A percentile compares a stretch with the other conserved stretches of the same genome.
These are phyloP conservation scores for Moesziomyces sp. DNA, from an alignment of 1,284 basidiomycete genomes.

Conservation along the genomic window DNA sequence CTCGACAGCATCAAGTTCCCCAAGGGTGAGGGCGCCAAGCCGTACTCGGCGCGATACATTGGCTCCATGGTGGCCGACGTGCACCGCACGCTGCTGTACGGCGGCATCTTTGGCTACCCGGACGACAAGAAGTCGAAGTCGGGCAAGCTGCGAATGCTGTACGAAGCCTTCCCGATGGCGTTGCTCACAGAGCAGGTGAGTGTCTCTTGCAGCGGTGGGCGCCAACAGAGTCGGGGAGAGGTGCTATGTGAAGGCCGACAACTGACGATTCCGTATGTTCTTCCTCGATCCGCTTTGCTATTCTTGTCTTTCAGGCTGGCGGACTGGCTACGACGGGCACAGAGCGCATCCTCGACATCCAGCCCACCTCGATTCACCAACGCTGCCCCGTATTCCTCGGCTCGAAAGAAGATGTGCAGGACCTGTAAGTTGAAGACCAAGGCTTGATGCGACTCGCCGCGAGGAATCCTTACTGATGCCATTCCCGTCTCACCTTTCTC, in stretches of 20 bases:
- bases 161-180: constrained; percentile 99
- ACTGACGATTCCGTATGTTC: neutral
- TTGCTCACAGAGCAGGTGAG: constrained; percentile 85
- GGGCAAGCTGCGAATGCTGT: constrained; percentile 93
- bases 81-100: constrained; percentile 94
- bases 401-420: constrained; percentile 90
- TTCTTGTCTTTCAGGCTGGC: constrained; percentile 76
- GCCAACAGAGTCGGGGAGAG: too few relatives aligned
- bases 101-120: constrained; percentile 98
- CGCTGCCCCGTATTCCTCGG: constrained; percentile 94
- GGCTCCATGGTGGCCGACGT: constrained; percentile 98
- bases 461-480: neutral
- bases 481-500: too few relatives aligned
- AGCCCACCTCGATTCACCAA: constrained; percentile 89
- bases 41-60: constrained; percentile 80
- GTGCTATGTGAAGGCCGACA: too few relatives aligned
- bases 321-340: constrained; percentile 95
- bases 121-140: constrained; percentile 96
- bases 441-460: neutral
- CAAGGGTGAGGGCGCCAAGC: constrained; percentile 65
- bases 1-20: constrained; percentile 90
- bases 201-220: neutral
- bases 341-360: constrained; percentile 89
- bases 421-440: constrained; percentile 68
- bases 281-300: constrained; percentile 1